phyloP scores from a whole-genome alignment of 352 stramenopile genomes.

The Phytopythium sindhum region DNA sequence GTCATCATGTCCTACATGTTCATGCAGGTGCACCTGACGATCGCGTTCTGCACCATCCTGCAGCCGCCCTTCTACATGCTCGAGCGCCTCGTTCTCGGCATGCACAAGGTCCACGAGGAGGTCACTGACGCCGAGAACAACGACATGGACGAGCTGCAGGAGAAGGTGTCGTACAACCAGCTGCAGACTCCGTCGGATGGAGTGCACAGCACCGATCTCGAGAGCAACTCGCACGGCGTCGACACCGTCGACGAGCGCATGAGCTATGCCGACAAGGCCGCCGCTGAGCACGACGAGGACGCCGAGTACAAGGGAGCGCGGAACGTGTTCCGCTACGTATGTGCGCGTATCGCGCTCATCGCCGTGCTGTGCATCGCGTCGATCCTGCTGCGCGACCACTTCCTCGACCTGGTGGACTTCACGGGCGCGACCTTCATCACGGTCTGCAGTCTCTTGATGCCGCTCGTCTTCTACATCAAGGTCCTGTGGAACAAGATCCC shows the following conservation, averaged over 20 bases:
- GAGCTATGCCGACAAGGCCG: constrained; percentile 10
- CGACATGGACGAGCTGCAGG: constrained; percentile 11
- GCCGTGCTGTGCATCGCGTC: constrained; percentile 29
- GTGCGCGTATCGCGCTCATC: constrained; percentile 29
- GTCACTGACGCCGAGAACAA: constrained; percentile 15
- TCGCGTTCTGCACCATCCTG: constrained; percentile 38
- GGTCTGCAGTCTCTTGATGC: constrained; percentile 32
- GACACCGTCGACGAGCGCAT: constrained; percentile 3
- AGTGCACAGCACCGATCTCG: constrained; percentile 16
- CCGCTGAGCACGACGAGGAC: constrained; percentile 25
- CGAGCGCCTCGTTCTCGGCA: constrained; percentile 33
- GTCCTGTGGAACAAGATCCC: constrained; percentile 33
- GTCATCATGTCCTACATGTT: constrained; percentile 28
- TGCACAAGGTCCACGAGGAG: constrained; percentile 23
- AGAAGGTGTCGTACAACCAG: constrained; percentile 28
- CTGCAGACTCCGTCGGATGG: constrained; percentile 18
- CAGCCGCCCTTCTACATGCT: constrained; percentile 35
- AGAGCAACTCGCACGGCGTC: constrained; percentile 17
- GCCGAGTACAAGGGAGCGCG: constrained; percentile 25
- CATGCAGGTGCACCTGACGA: constrained; percentile 35
- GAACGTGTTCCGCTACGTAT: constrained; percentile 30
- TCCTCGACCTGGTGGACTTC: constrained; percentile 50
- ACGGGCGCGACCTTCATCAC: constrained; percentile 39
- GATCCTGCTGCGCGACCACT: constrained; percentile 35
- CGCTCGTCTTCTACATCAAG: constrained; percentile 50